These are phyloP conservation scores for Plasmodium vivax DNA, from an alignment of 169 alveolate species.

Conservation along the genomic window DNA sequence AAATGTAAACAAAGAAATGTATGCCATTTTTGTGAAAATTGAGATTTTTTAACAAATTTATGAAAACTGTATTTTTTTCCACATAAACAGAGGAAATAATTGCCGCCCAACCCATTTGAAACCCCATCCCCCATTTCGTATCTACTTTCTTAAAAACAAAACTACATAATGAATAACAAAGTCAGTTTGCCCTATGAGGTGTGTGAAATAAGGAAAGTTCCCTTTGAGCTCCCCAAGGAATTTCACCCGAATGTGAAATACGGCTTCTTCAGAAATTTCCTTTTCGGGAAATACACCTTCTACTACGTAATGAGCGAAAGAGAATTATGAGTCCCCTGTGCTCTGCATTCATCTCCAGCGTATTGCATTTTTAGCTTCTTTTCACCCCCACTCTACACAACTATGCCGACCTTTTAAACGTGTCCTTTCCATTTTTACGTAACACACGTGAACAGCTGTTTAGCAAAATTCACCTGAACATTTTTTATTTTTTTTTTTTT, in stretches of 20 bases:
- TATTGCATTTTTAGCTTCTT: background rate
- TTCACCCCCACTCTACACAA: background rate
- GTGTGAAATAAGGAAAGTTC: conserved; percentile 21
- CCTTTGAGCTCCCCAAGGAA: conserved; percentile 68
- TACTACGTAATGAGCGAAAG: conserved; percentile 47
- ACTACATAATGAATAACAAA: conserved; percentile 48
- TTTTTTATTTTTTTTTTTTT: conserved; percentile 36
- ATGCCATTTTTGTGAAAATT: conserved; percentile 23
- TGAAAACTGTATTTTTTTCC: background rate
- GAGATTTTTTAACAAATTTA: conserved; percentile 14
- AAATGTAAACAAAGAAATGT: background rate
- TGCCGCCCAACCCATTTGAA: background rate
- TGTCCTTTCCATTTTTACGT: background rate
- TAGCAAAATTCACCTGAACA: conserved; percentile 3
- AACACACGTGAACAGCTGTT: background rate
- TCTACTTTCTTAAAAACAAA: conserved; percentile 1
- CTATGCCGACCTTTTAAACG: background rate
- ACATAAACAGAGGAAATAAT: background rate
- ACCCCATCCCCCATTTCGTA: background rate
- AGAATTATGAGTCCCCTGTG: background rate
- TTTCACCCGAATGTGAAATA: conserved; percentile 73
- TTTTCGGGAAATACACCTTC: conserved; percentile 46
- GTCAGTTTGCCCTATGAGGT: conserved; percentile 44
- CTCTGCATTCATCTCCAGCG: background rate
- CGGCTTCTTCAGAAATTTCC: conserved; percentile 64